Conservation (phyloP, 1,284 basidiomycete species). For the Ganoderma meredithae region DNA sequence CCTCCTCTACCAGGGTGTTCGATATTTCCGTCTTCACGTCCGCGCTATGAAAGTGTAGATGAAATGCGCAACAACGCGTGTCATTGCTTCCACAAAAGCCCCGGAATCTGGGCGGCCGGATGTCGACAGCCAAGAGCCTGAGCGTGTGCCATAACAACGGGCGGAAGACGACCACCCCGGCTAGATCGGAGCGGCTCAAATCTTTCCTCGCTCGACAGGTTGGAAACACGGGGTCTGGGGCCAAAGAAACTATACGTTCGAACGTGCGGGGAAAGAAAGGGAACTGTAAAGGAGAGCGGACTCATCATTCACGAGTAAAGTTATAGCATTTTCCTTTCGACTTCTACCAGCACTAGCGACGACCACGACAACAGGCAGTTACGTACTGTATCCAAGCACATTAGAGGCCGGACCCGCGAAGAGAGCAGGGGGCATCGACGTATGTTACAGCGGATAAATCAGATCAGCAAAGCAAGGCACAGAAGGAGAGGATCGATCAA, state of each 20-base stretch:
- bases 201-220: not conserved
- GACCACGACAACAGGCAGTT: not conserved
- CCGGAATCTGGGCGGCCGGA: not conserved
- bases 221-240: not conserved
- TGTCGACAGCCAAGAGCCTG: not conserved
- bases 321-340: not conserved
- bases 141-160: not conserved
- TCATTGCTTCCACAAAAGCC: not conserved
- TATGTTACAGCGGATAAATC: not conserved
- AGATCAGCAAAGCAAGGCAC: slow-evolving; percentile 3
- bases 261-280: not conserved
- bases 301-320: not conserved
- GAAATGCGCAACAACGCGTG: not conserved
- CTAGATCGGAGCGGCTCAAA: not conserved
- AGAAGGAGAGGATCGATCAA: not conserved
- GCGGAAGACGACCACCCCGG: not conserved
- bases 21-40: not conserved
- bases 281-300: not conserved
- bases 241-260: not conserved
- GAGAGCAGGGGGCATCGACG: not conserved
- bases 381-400: not conserved
- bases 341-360: not conserved
- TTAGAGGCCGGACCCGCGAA: not conserved
- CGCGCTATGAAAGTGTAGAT: not conserved
- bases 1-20: not conserved